A percentile compares a stretch with the other conserved stretches of the same genome.
Evolutionary conservation across 192 early-diverging fungal species (phyloP).

Genomic region (Coemansia reversa): DNA sequence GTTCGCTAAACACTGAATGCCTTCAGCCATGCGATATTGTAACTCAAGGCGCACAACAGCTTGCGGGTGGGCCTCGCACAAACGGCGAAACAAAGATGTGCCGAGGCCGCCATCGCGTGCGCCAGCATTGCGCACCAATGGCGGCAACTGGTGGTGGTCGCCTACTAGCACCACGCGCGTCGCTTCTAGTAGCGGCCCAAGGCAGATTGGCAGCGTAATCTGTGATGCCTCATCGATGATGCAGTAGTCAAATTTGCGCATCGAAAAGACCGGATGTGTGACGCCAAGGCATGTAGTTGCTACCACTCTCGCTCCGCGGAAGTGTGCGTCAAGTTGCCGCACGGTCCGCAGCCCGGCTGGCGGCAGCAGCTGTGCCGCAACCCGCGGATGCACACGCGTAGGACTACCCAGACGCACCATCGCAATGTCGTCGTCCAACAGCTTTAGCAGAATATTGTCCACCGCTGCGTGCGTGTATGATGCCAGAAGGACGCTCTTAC

Average conservation of each 20-base stretch:
- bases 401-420: conserved; percentile 75
- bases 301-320: conserved; percentile 66
- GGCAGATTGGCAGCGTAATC: conserved; percentile 83
- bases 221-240: conserved; percentile 97
- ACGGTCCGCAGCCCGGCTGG: conserved; percentile 56
- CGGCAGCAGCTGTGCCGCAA: conserved; percentile 41
- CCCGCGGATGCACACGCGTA: conserved; percentile 59
- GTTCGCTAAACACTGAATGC: conserved; percentile 86
- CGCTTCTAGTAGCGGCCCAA: conserved; percentile 83
- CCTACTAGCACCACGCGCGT: conserved; percentile 90
- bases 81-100: conserved; percentile 74
- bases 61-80: conserved; percentile 80
- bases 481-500: conserved; percentile 79
- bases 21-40: conserved; percentile 94
- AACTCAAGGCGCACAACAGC: conserved; percentile 70
- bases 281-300: conserved; percentile 89
- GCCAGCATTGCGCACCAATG: conserved; percentile 65
- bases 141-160: conserved; percentile 93
- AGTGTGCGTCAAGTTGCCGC: conserved; percentile 59
- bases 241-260: conserved; percentile 87
- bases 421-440: conserved; percentile 60
- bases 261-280: conserved; percentile 71
- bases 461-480: conserved; percentile 93
- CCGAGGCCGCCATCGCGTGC: conserved; percentile 43
- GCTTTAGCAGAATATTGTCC: conserved; percentile 88